Percentiles rank a stretch among this genome's conserved stretches.
These are phyloP conservation scores for Acacia crassicarpa DNA, from an alignment of 306 rosid genomes.

Conservation along the genomic window DNA sequence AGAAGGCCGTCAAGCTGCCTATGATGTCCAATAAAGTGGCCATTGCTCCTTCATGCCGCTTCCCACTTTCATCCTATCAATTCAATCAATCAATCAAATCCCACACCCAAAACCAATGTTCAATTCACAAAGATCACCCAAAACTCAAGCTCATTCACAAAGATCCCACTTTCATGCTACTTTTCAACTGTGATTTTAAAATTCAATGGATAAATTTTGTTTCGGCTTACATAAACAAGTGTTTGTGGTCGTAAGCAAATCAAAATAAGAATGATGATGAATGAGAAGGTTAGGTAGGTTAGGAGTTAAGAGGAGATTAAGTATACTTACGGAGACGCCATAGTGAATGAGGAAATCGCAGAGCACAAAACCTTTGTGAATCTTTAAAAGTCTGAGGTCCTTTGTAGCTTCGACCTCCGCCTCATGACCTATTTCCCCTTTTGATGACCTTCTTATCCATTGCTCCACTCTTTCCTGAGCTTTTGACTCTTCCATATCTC, in stretches of 20 bases:
- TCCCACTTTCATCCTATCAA: constrained; percentile 45
- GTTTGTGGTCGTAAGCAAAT: too few species aligned
- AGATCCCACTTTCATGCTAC: too few species aligned
- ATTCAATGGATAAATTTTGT: too few species aligned
- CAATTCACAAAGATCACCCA: too few species aligned
- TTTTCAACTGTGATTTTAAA: too few species aligned
- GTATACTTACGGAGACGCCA: neutral
- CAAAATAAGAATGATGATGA: too few species aligned
- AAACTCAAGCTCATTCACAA: too few species aligned
- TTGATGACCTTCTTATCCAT: neutral
- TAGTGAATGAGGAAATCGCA: constrained; percentile 7
- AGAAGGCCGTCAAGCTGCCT: neutral
- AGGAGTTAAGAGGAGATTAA: too few species aligned
- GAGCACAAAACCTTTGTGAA: constrained; percentile 6
- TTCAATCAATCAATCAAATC: neutral
- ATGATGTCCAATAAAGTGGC: constrained; percentile 41
- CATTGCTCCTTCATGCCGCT: constrained; percentile 56
- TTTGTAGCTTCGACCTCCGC: neutral
- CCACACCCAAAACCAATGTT: too few species aligned
- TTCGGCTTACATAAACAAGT: too few species aligned
- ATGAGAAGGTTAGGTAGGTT: too few species aligned
- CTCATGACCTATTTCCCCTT: neutral
- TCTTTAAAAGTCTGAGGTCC: neutral
- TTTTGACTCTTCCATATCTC: neutral
- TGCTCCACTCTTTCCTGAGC: neutral